Evolutionary conservation across 495 filamentous ascomycete species (phyloP).

Genomic region (Xylaria curta): DNA sequence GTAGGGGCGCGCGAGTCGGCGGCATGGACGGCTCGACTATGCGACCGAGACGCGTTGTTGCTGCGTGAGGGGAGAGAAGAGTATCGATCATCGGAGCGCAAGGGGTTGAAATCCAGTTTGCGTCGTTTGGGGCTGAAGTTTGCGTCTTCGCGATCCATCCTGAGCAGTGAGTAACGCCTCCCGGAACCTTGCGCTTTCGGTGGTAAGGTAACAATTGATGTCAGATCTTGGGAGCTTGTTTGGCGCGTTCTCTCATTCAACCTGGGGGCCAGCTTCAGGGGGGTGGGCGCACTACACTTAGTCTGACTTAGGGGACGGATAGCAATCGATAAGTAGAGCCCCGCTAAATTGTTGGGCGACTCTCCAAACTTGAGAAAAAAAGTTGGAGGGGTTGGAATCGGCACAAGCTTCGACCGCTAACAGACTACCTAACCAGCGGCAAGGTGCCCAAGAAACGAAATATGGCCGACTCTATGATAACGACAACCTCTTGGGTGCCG

Average conservation of each 20-base stretch:
- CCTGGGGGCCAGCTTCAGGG: neutral
- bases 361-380: constrained; percentile 31
- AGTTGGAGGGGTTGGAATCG: constrained; percentile 36
- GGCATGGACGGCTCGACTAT: constrained; percentile 41
- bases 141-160: constrained; percentile 50
- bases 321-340: constrained; percentile 38
- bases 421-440: neutral
- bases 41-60: constrained; percentile 44
- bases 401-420: constrained; percentile 11
- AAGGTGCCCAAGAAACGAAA: neutral
- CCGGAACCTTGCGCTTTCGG: neutral
- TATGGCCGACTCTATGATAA: constrained; percentile 76
- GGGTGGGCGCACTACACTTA: neutral
- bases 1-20: constrained; percentile 52
- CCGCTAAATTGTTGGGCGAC: constrained; percentile 39
- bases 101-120: constrained; percentile 64
- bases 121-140: constrained; percentile 65
- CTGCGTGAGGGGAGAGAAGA: constrained; percentile 59
- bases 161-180: neutral
- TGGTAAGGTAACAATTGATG: neutral
- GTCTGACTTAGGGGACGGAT: constrained; percentile 3
- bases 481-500: constrained; percentile 90
- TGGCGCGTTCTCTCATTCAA: neutral
- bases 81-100: constrained; percentile 63
- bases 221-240: neutral